These are phyloP conservation scores for Santalum album DNA, from an alignment of 164 flowering plant species.

Conservation along the genomic window DNA sequence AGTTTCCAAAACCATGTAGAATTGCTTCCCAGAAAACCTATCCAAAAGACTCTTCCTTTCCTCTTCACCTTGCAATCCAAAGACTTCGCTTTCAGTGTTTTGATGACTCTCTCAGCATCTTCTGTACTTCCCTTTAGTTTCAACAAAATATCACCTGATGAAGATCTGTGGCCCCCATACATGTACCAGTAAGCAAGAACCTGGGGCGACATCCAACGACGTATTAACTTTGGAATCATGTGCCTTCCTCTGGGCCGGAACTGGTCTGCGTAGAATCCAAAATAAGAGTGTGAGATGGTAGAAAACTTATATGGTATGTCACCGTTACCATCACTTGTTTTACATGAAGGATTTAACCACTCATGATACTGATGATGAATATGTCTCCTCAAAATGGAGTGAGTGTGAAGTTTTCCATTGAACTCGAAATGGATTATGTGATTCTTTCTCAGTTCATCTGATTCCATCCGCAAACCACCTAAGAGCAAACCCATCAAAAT, in stretches of 20 bases:
- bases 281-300: slow-evolving; percentile 50
- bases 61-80: slow-evolving; percentile 64
- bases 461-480: slow-evolving; percentile 64
- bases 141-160: slow-evolving; percentile 71
- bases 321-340: slow-evolving; percentile 24
- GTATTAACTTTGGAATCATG: slow-evolving; percentile 66
- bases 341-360: slow-evolving; percentile 51
- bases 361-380: slow-evolving; percentile 55
- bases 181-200: slow-evolving; percentile 94
- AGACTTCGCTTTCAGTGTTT: slow-evolving; percentile 48
- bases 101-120: slow-evolving; percentile 51
- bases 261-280: slow-evolving; percentile 81
- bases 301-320: slow-evolving; percentile 45
- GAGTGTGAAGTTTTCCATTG: slow-evolving; percentile 34
- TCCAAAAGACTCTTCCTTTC: slow-evolving; percentile 72
- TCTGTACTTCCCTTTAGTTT: slow-evolving; percentile 55
- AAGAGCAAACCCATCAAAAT: slow-evolving; percentile 72
- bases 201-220: slow-evolving; percentile 87
- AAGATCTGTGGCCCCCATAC: slow-evolving; percentile 74
- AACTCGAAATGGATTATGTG: slow-evolving; percentile 54
- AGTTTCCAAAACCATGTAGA: slow-evolving; percentile 67
- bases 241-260: slow-evolving; percentile 56
- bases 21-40: slow-evolving; percentile 67
- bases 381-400: slow-evolving; percentile 47
- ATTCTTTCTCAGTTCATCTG: slow-evolving; percentile 50